phyloP scores from a whole-genome alignment of 129 eudicot species.

The Helianthus tuberosus region DNA sequence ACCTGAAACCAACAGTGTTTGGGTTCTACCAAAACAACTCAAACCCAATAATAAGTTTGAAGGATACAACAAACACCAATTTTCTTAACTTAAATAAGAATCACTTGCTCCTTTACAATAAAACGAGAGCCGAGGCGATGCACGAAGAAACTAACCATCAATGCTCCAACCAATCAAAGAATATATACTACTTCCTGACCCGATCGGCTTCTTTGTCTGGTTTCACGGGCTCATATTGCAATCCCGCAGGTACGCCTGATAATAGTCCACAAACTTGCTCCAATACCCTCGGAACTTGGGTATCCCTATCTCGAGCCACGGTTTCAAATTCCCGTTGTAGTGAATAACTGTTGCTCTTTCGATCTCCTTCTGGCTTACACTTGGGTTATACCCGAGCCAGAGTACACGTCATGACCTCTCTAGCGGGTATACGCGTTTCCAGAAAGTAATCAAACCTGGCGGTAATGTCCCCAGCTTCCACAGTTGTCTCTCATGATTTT shows the following conservation, averaged over 20 bases:
- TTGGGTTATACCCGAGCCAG: conserved; percentile 95
- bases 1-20: too few relatives aligned
- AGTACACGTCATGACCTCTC: conserved; percentile 88
- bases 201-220: background rate
- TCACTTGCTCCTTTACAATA: conserved; percentile 35
- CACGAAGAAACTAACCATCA: conserved; percentile 23
- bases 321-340: conserved; percentile 90
- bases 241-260: conserved; percentile 73
- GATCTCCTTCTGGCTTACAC: conserved; percentile 72
- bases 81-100: conserved; percentile 19
- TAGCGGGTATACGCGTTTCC: conserved; percentile 66
- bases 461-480: conserved; percentile 98
- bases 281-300: conserved; percentile 79
- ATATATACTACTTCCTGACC: conserved; percentile 26
- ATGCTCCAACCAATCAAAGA: conserved; percentile 26
- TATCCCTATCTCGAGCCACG: too few relatives aligned
- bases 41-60: background rate
- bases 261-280: conserved; percentile 78
- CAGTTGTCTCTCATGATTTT: conserved; percentile 83
- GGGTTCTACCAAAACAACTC: conserved; percentile 7
- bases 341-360: conserved; percentile 87
- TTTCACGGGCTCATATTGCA: conserved; percentile 80
- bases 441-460: too few relatives aligned
- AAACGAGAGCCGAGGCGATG: conserved; percentile 4
- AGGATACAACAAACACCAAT: conserved; percentile 18